Percentiles rank a stretch among this genome's conserved stretches.
Evolutionary conservation across 2,329 filamentous ascomycete species (phyloP).

Genomic region (Westerdykella aurantiaca): DNA sequence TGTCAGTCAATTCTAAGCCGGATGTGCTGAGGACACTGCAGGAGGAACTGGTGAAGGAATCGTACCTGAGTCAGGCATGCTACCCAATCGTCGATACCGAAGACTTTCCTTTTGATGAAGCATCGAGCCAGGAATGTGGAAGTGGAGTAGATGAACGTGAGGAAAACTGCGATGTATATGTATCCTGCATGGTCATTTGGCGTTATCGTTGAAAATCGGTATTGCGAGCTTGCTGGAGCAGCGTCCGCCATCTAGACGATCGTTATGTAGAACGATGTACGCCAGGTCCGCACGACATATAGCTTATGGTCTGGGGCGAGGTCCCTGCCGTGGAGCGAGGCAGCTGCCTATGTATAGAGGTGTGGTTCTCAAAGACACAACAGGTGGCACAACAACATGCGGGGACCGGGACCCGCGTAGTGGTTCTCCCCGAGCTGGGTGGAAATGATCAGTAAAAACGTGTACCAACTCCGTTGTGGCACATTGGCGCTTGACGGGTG

Average conservation of each 20-base stretch:
- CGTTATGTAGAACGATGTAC: neutral
- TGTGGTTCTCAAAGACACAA: no score
- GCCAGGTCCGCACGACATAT: neutral
- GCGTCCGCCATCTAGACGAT: slow-evolving; percentile 7
- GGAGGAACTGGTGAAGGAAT: neutral
- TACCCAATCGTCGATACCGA: slow-evolving; percentile 22
- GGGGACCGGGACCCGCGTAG: no score
- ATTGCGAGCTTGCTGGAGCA: neutral
- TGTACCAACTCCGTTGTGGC: no score
- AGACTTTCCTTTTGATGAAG: slow-evolving; percentile 22
- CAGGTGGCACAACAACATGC: no score
- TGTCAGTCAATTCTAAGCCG: slow-evolving; percentile 2
- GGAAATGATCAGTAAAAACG: no score
- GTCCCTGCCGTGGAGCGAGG: neutral
- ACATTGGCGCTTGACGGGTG: no score
- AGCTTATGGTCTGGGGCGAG: neutral
- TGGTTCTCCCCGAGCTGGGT: no score
- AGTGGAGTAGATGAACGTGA: slow-evolving; percentile 19
- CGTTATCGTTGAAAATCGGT: slow-evolving; percentile 20
- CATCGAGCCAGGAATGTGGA: slow-evolving; percentile 20
- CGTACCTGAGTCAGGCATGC: slow-evolving; percentile 20
- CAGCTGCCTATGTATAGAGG: neutral
- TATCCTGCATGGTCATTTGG: slow-evolving; percentile 20
- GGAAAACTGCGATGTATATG: slow-evolving; percentile 21
- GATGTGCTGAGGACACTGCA: neutral